phyloP scores from a whole-genome alignment of 108 stramenopile genomes.

The Pinguiococcus pyrenoidosus region DNA sequence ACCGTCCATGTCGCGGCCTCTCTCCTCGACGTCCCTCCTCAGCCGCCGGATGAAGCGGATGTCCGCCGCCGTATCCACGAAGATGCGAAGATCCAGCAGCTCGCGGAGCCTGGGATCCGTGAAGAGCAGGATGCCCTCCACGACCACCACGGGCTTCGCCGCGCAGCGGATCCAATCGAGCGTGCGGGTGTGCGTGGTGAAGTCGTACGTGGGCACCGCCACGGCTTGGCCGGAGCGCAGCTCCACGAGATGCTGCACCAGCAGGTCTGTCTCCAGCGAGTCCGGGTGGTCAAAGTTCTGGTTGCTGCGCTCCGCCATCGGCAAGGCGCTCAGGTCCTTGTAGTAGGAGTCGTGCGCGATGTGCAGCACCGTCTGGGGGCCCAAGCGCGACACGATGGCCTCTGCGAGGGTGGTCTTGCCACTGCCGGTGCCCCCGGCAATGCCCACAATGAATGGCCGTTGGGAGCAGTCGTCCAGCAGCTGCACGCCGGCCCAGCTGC shows the following conservation, averaged over 20 bases:
- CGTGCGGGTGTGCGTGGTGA: conserved; percentile 13
- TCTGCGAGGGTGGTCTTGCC: background rate
- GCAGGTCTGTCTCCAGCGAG: conserved; percentile 9
- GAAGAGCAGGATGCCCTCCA: conserved; percentile 19
- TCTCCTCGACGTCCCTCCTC: conserved; percentile 7
- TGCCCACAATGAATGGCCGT: background rate
- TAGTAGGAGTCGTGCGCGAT: background rate
- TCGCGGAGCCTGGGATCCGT: background rate
- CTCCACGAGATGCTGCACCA: background rate
- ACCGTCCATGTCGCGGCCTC: conserved; percentile 1
- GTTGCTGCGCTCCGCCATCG: background rate
- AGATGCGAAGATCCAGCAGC: conserved; percentile 12
- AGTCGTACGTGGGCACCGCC: conserved; percentile 21
- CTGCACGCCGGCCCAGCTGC: too few species aligned
- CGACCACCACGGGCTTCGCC: conserved; percentile 1
- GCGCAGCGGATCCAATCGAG: background rate
- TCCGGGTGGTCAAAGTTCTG: conserved; percentile 22
- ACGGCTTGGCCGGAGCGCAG: conserved; percentile 1
- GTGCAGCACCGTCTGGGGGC: background rate
- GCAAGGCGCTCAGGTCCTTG: background rate
- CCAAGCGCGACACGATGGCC: background rate
- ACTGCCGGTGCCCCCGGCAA: background rate
- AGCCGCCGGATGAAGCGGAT: conserved; percentile 16
- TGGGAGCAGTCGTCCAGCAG: too few species aligned
- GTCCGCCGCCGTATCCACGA: conserved; percentile 19